Percentiles rank a stretch among this genome's conserved stretches.
These are phyloP conservation scores for Candida gorgasii DNA, from an alignment of 805 yeast genomes.

Conservation along the genomic window DNA sequence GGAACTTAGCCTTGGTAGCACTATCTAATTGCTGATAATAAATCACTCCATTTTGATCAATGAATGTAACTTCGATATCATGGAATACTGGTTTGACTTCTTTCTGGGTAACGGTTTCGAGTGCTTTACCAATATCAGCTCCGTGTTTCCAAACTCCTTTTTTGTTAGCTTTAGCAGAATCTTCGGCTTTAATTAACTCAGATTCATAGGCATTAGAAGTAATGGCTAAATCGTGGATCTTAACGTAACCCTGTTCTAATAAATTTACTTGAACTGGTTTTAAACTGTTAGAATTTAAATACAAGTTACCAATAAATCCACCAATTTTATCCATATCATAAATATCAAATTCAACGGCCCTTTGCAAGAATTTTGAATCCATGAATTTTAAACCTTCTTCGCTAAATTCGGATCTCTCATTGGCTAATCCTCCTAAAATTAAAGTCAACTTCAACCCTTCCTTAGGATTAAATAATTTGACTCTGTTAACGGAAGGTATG, in stretches of 20 bases:
- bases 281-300: slow-evolving; percentile 45
- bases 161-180: slow-evolving; percentile 52
- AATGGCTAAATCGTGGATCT: slow-evolving; percentile 66
- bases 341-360: slow-evolving; percentile 70
- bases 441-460: slow-evolving; percentile 70
- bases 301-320: slow-evolving; percentile 75
- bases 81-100: slow-evolving; percentile 43
- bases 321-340: slow-evolving; percentile 75
- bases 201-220: slow-evolving; percentile 53
- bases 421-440: slow-evolving; percentile 72
- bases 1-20: slow-evolving; percentile 36
- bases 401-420: slow-evolving; percentile 38
- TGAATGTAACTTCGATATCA: slow-evolving; percentile 56
- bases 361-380: slow-evolving; percentile 59
- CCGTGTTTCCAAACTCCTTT: slow-evolving; percentile 74
- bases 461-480: slow-evolving; percentile 64
- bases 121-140: slow-evolving; percentile 21
- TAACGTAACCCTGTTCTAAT: slow-evolving; percentile 62
- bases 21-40: slow-evolving; percentile 47
- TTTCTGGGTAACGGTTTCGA: slow-evolving; percentile 9
- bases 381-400: slow-evolving; percentile 56
- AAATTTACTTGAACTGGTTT: slow-evolving; percentile 59
- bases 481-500: slow-evolving; percentile 66
- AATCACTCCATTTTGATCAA: slow-evolving; percentile 43
- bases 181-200: slow-evolving; percentile 62